phyloP scores from a whole-genome alignment of 192 early-diverging fungal genomes.

The Linnemannia schmuckeri region DNA sequence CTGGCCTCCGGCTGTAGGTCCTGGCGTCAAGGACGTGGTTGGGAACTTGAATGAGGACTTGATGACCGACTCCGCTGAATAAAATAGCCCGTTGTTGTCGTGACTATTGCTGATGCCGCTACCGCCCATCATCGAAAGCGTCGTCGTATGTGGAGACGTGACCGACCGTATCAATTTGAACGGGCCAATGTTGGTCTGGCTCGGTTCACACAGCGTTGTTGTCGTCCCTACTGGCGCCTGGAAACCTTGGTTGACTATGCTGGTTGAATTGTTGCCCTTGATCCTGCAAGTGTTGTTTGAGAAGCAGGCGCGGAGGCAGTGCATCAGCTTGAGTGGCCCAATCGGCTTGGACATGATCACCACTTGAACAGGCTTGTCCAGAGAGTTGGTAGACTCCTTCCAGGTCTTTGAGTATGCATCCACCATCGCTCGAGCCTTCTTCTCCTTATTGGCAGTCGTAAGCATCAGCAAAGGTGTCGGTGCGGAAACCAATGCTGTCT shows the following conservation, averaged over 20 bases:
- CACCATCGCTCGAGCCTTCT: constrained; percentile 25
- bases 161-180: neutral
- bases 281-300: neutral
- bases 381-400: neutral
- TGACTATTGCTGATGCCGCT: neutral
- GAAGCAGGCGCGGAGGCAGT: constrained; percentile 20
- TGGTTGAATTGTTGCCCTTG: neutral
- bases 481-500: neutral
- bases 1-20: neutral
- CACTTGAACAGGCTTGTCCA: constrained; percentile 13
- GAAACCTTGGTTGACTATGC: neutral
- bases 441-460: constrained; percentile 28
- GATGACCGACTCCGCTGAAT: constrained; percentile 21
- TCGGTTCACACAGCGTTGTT: neutral
- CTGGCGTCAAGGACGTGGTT: neutral
- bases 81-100: neutral
- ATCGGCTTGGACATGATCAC: constrained; percentile 42
- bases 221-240: neutral
- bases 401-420: constrained; percentile 17
- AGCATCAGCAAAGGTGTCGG: constrained; percentile 39
- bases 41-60: constrained; percentile 37
- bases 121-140: constrained; percentile 6
- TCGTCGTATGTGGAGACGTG: constrained; percentile 13
- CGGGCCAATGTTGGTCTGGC: neutral
- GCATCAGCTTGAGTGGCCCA: constrained; percentile 48